Evolutionary conservation across 202 grass and related monocot genomes (phyloP), one percentile per base, ranked within the genome.

Genomic region (Saccharum hybrid): DNA sequence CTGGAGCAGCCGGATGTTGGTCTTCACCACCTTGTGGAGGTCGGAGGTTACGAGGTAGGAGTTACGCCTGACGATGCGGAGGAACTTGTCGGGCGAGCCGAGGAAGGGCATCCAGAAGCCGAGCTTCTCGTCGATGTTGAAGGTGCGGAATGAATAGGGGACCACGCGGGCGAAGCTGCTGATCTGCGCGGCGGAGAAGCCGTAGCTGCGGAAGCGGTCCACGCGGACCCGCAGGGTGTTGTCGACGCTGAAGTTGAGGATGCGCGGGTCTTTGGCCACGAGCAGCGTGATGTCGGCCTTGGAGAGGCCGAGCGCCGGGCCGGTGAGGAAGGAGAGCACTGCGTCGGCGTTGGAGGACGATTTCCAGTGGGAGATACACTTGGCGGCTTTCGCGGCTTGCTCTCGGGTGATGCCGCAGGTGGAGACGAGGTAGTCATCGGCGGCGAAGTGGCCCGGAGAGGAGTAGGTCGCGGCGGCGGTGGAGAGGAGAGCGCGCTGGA

Each of bases 401-500:
- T 42, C 63, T 0, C 23, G 67, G 18, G 88, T 72, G 69, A 88
- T 64, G 37, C 82, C 85, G 63, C 85, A 90, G 19, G 66, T 66
- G 78, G 39, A 21, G 67, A 93, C 67, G 37, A 93, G 88, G 85
- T 93, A 90, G 42, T 86, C 82, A 7, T 52, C 69, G 40, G 41
- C 52, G 48, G 66, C n/a, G 69, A 87, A 74, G 40, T 42, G 46
- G 31, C 8, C 7, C 40, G 34, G 59, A 19, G 72, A 57, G 8
- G 78, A 36, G 23, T n/a, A 71, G 34, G 40, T 7, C 40, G 41
- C 48, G 2, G 41, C 33, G 21, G 61, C 51, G 37, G 40, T 23
- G 12, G 82, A 56, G 38, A 71, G 57, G 64, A 76, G 26, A 34
- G 77, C 12, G 6, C 42, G 40, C 56, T 48, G 43, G 45, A 48